Base-by-base conservation (phyloP, 768 basidiomycete species). In the Rhodosporidiobolus odoratus region DNA sequence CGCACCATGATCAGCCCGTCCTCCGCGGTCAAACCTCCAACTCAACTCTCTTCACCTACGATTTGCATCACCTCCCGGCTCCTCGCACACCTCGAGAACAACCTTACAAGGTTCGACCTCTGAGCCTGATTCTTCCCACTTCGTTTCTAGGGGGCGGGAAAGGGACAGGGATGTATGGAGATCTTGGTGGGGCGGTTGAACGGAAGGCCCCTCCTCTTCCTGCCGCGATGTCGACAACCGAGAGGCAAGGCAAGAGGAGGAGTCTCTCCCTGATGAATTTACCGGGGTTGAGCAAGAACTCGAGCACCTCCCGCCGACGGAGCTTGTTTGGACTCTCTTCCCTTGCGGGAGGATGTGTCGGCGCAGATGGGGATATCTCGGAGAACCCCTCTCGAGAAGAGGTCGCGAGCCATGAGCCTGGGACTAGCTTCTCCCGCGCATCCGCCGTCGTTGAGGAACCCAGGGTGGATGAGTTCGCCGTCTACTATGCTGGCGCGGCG, bases 21-120 rank as follows among this genome's bases (percentile, higher is more conserved):
- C 62, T 64, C 32, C 50, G 47, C 25, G 47, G 34, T 2, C 43
- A 57, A 21, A 15, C 50, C 3, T 54, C 48, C 3, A 16, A 4
- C 9, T 25, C 53, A 10, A 62, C 61, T 2, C 56, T 71, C 35
- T 53, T 37, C 65, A 53, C 65, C 0, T 66, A 27, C 15, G 70
- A 71, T 43, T 38, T 66, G 23, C n/a, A 53, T 3, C 70, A 66
- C 60, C 57, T 71, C 32, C 65, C 70, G 17, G 70, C 70, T 17
- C 70, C 70, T 1, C 0, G 30, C 21, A 59, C 65, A 27, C 70
- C 70, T 23, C 54, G 61, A 30, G 70, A 66, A 19, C 19, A 30
- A 30, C 70, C 65, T 0, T 66, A 25, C 35, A 2, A 38, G 10
- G 70, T 71, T 27, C 10, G 32, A 16, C 23, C 4, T 17, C 0